Base-by-base conservation (phyloP, 805 yeast genomes). In the Candida ulmi region DNA sequence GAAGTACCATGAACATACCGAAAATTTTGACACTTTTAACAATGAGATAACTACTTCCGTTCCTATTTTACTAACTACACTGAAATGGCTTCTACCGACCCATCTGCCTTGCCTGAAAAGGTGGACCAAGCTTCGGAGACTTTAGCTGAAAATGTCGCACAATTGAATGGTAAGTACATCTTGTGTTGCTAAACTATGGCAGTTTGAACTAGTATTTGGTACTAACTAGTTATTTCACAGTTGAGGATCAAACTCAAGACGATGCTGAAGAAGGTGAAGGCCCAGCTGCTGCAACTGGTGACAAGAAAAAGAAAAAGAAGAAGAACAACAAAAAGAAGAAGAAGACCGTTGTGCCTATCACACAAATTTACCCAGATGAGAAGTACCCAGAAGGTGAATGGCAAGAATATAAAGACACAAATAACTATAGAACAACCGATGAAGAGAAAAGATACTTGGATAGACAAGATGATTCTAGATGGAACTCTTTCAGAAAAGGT, bases 401-500 rank as follows among this genome's bases (percentile, higher is more conserved):
- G 81, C 66, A 69, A 60, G 95, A 88, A 40, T 88, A 90, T 55
- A 71, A 68, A 33, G 72, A 65, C 38, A 74, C 76, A 44, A 88
- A 83, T 41, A 62, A 77, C 38, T 76, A 76, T 56, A 75, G 99
- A 47, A 76, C 85, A 19, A 88, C 96, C 0, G 80, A 80, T 48
- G 97, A 87, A 55, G 99, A 93, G 58, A 76, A 80, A 60, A 71
- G 96, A 48, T 82, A 86, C 51, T 62, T 80, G 50, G 93, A 85
- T 50, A 73, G 86, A 42, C 72, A 70, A 50, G 68, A 71, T 48
- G 62, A 66, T 37, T 71, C 71, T 41, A 72, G 69, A 39, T 86
- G 95, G 84, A 82, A 88, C 47, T 96, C 90, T 45, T 80, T 88
- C 65, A 78, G 99, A 55, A 88, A 88, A 57, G 99, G 90, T 40